Conservation (phyloP, 108 stramenopile species). For the Seminavis robusta region DNA sequence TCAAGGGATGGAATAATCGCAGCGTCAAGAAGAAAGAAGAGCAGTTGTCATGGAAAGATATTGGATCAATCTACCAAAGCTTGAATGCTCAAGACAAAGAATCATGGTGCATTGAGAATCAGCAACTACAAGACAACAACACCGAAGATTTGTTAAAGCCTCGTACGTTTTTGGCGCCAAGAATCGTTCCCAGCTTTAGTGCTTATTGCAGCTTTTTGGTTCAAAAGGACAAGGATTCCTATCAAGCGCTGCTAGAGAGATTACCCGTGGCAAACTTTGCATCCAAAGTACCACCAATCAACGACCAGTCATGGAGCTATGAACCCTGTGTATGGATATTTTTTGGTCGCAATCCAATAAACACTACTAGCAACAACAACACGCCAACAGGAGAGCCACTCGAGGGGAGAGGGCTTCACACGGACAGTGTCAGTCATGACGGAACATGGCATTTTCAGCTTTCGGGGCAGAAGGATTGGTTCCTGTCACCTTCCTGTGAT, state of each 20-base stretch:
- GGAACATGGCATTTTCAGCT: conserved; percentile 91
- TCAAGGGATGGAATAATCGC: neutral
- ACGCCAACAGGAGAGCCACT: conserved; percentile 10
- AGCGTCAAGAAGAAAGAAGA: neutral
- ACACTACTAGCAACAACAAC: neutral
- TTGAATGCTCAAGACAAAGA: conserved; percentile 44
- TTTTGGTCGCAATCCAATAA: conserved; percentile 44
- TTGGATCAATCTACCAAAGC: conserved; percentile 32
- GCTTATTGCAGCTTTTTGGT: conserved; percentile 84
- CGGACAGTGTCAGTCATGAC: conserved; percentile 82
- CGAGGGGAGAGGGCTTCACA: conserved; percentile 81
- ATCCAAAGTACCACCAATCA: neutral
- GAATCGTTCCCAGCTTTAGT: neutral
- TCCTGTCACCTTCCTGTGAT: conserved; percentile 64
- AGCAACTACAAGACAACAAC: conserved; percentile 8
- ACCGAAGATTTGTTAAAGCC: neutral
- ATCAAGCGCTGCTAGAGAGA: conserved; percentile 23
- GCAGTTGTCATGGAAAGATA: conserved; percentile 9
- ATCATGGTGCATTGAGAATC: conserved; percentile 74
- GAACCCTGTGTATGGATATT: conserved; percentile 57
- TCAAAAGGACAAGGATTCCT: conserved; percentile 48
- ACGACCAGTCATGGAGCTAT: conserved; percentile 16
- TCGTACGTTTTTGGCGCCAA: neutral
- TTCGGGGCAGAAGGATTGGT: conserved; percentile 75
- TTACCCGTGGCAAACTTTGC: conserved; percentile 54